A percentile compares a stretch with the other conserved stretches of the same genome.
These are phyloP conservation scores for Colletotrichum tropicicola DNA, from an alignment of 2,329 filamentous ascomycete species.

Conservation along the genomic window DNA sequence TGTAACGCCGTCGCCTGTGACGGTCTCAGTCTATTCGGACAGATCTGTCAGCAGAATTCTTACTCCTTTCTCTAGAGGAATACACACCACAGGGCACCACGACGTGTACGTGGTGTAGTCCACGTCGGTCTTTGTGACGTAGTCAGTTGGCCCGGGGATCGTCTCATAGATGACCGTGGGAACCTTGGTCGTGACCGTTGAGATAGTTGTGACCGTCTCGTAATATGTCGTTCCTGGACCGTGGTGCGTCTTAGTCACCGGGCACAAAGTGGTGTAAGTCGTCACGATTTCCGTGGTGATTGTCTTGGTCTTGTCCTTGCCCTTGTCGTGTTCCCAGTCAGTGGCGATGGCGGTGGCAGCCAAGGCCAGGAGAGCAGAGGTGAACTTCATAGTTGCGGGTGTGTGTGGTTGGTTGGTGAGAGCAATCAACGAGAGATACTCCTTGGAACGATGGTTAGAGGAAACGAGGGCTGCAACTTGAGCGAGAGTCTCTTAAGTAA, in stretches of 20 bases:
- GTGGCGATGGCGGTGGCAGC: slow-evolving; percentile 22
- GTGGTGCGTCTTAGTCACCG: slow-evolving; percentile 30
- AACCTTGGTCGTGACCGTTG: slow-evolving; percentile 40
- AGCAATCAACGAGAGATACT: slow-evolving; percentile 18
- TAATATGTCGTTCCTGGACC: slow-evolving; percentile 32
- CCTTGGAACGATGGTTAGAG: slow-evolving; percentile 13
- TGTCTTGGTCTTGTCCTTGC: slow-evolving; percentile 25
- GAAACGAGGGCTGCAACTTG: slow-evolving; percentile 10
- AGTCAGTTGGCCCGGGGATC: slow-evolving; percentile 38
- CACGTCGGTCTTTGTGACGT: slow-evolving; percentile 47
- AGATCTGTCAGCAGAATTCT: background rate
- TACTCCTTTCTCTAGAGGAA: too few species aligned
- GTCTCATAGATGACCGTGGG: slow-evolving; percentile 45
- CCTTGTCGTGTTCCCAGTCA: slow-evolving; percentile 21
- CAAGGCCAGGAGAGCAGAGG: slow-evolving; percentile 23
- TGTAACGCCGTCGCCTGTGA: slow-evolving; percentile 45
- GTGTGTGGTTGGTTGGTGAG: too few species aligned
- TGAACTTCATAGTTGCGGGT: slow-evolving; percentile 24
- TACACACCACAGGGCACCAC: slow-evolving; percentile 33
- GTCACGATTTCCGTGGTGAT: slow-evolving; percentile 6
- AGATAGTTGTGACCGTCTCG: slow-evolving; percentile 38
- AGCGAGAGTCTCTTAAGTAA: slow-evolving; percentile 32
- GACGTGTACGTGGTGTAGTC: slow-evolving; percentile 53
- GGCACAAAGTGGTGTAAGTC: slow-evolving; percentile 18
- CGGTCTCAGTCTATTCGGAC: slow-evolving; percentile 39